Percentiles rank a stretch among this genome's conserved stretches.
These are phyloP conservation scores for Termitomyces sp. DNA, from an alignment of 768 basidiomycete genomes.

Conservation along the genomic window DNA sequence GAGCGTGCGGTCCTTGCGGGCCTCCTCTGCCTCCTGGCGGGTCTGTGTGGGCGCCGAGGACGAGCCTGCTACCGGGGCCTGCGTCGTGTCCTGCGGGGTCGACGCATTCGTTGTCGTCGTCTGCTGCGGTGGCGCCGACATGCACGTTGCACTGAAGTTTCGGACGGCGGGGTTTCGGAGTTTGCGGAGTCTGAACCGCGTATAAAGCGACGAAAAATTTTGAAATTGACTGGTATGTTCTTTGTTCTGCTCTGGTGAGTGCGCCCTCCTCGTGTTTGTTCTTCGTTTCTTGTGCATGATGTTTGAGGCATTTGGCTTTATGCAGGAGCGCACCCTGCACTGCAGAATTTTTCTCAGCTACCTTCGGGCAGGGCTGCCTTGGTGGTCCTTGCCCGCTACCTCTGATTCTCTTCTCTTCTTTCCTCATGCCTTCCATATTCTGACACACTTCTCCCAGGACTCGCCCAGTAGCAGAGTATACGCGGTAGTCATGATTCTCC, in stretches of 20 bases:
- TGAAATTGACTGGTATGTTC: background rate
- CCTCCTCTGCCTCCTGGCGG: conserved; percentile 72
- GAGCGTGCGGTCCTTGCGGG: conserved; percentile 83
- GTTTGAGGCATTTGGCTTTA: conserved; percentile 97
- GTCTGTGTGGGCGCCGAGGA: conserved; percentile 33
- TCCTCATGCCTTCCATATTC: background rate
- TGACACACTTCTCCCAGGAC: background rate
- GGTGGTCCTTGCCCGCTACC: conserved; percentile 39
- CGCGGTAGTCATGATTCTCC: background rate
- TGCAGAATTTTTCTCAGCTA: conserved; percentile 90
- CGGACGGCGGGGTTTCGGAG: conserved; percentile 23
- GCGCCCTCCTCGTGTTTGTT: conserved; percentile 8
- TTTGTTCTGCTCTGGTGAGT: conserved; percentile 19
- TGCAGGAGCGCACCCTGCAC: conserved; percentile 56
- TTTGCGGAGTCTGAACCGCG: conserved; percentile 25
- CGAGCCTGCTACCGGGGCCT: conserved; percentile 18
- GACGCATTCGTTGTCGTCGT: conserved; percentile 23
- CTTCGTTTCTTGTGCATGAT: conserved; percentile 40
- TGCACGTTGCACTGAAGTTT: conserved; percentile 8
- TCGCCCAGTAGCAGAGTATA: background rate
- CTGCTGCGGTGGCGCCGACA: conserved; percentile 28
- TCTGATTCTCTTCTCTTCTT: conserved; percentile 22
- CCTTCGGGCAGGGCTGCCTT: conserved; percentile 62
- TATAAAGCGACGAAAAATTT: conserved; percentile 11
- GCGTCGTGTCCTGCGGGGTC: conserved; percentile 18